Percentiles rank a stretch among this genome's conserved stretches.
phyloP scores from a whole-genome alignment of 495 filamentous ascomycete genomes.

The Annulohypoxylon nitens region DNA sequence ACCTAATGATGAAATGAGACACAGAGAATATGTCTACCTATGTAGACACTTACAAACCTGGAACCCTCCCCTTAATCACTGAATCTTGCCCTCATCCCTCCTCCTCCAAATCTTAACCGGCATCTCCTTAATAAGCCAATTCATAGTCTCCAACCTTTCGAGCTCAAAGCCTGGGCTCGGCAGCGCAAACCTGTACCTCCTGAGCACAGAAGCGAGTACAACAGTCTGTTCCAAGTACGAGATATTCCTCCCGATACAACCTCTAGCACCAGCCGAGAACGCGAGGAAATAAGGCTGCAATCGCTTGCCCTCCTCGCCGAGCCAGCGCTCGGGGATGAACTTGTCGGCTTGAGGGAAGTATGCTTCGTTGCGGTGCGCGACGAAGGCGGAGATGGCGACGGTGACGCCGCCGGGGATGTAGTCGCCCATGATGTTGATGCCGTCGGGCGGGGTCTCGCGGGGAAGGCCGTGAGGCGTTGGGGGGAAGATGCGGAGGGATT shows the following conservation, averaged over 20 bases:
- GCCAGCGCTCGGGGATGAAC: conserved; percentile 9
- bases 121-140: conserved; percentile 1
- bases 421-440: not conserved
- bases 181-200: not conserved
- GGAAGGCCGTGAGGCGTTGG: not conserved
- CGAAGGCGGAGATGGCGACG: not conserved
- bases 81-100: not conserved
- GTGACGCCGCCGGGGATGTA: not conserved
- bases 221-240: not conserved
- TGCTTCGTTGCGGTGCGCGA: not conserved
- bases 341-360: not conserved
- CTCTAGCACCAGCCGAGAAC: not conserved
- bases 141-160: not conserved
- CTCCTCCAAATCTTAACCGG: conserved; percentile 3
- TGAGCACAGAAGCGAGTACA: not conserved
- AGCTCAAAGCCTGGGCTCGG: not conserved
- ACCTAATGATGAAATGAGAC: not conserved
- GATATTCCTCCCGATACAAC: not conserved
- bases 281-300: not conserved
- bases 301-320: not conserved
- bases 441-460: not conserved
- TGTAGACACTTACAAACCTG: not conserved
- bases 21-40: not conserved
- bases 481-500: not conserved
- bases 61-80: not conserved